These are phyloP conservation scores for Chrysoporthe austroafricana DNA, from an alignment of 2,329 filamentous ascomycete genomes.

Conservation along the genomic window DNA sequence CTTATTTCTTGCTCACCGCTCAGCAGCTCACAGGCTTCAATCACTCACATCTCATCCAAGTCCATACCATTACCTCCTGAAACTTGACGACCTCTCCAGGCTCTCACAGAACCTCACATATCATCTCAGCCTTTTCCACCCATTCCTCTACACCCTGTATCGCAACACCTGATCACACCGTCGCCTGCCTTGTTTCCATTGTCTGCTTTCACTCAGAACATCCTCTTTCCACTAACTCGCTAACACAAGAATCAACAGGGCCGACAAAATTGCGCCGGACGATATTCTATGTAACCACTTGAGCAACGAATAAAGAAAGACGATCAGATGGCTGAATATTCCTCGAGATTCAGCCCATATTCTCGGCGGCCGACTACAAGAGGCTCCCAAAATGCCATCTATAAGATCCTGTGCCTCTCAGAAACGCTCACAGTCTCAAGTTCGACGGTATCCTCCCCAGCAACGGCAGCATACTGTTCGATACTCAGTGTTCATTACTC, in stretches of 20 bases:
- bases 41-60: not conserved
- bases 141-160: not conserved
- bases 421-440: too few species aligned
- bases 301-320: too few species aligned
- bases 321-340: not conserved
- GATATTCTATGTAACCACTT: too few species aligned
- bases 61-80: not conserved
- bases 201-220: not conserved
- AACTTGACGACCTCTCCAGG: not conserved
- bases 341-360: not conserved
- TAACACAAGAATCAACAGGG: not conserved
- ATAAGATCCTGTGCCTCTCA: too few species aligned
- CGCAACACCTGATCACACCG: not conserved
- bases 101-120: not conserved
- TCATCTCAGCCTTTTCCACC: not conserved
- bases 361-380: not conserved
- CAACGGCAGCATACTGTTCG: too few species aligned
- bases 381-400: too few species aligned
- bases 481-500: not conserved
- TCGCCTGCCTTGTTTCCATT: not conserved
- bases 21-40: not conserved
- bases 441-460: too few species aligned
- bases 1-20: too few species aligned
- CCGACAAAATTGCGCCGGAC: not conserved
- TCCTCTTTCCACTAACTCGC: not conserved